These are phyloP conservation scores for Yarrowia yakushimensis DNA, from an alignment of 805 yeast species.

Conservation along the genomic window DNA sequence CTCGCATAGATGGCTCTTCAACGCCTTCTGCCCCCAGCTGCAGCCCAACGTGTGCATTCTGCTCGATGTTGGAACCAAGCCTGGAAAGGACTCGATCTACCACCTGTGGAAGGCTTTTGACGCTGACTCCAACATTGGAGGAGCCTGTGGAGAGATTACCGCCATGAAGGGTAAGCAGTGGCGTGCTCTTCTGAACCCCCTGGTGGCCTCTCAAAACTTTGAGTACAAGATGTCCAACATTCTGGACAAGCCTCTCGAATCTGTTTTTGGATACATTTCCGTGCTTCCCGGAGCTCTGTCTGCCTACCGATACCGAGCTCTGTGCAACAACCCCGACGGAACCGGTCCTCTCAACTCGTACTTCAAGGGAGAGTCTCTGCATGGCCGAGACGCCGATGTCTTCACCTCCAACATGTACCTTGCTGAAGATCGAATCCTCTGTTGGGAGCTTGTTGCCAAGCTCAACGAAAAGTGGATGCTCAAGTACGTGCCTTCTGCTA, in stretches of 20 bases:
- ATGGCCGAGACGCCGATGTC: slow-evolving; percentile 63
- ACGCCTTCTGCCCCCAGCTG: slow-evolving; percentile 86
- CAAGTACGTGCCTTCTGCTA: slow-evolving; percentile 87
- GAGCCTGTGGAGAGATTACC: slow-evolving; percentile 97
- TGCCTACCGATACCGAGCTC: slow-evolving; percentile 87
- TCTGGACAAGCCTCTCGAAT: slow-evolving; percentile 89
- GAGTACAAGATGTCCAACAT: slow-evolving; percentile 97
- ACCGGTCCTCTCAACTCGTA: slow-evolving; percentile 88
- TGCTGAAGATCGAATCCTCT: slow-evolving; percentile 93
- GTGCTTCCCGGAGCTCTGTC: slow-evolving; percentile 96
- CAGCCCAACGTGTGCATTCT: slow-evolving; percentile 88
- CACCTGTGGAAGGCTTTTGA: slow-evolving; percentile 98
- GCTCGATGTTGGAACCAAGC: slow-evolving; percentile 96
- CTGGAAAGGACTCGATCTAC: slow-evolving; percentile 83
- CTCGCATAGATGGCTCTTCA: slow-evolving; percentile 96
- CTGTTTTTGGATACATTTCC: slow-evolving; percentile 86
- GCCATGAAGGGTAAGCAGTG: slow-evolving; percentile 93
- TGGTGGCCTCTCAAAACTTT: slow-evolving; percentile 94
- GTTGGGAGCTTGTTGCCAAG: slow-evolving; percentile 95
- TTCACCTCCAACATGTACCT: slow-evolving; percentile 95
- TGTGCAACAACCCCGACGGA: slow-evolving; percentile 80
- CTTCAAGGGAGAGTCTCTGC: slow-evolving; percentile 78
- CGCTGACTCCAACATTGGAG: slow-evolving; percentile 93
- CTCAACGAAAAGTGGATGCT: slow-evolving; percentile 79
- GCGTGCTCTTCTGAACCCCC: slow-evolving; percentile 74